Conservation (phyloP, 345 rosid species). For the Aquilaria malaccensis region DNA sequence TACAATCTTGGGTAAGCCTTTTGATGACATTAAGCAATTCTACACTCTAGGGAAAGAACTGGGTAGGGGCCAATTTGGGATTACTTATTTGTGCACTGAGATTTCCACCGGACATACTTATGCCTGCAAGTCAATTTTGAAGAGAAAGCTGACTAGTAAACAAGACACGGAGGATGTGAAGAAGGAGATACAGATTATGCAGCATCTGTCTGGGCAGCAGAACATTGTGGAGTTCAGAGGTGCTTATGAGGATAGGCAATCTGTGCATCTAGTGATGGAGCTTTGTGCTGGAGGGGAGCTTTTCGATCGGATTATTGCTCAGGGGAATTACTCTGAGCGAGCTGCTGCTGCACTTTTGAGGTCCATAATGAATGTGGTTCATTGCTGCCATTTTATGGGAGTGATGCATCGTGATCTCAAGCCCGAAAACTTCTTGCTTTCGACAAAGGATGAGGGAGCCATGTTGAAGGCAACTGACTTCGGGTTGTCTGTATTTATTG, state of each 20-base stretch:
- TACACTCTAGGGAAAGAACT: constrained; percentile 59
- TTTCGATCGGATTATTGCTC: constrained; percentile 67
- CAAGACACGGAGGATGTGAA: constrained; percentile 66
- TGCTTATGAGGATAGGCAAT: constrained; percentile 68
- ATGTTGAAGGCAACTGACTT: constrained; percentile 82
- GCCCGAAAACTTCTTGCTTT: constrained; percentile 86
- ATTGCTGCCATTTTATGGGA: constrained; percentile 85
- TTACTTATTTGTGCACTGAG: constrained; percentile 70
- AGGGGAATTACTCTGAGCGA: constrained; percentile 70
- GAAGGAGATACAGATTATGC: constrained; percentile 78
- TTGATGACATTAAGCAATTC: constrained; percentile 51
- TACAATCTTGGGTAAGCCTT: constrained; percentile 57
- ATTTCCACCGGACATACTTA: constrained; percentile 52
- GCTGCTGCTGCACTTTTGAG: constrained; percentile 65
- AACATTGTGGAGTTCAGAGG: constrained; percentile 75
- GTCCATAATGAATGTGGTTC: constrained; percentile 66
- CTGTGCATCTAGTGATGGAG: constrained; percentile 87
- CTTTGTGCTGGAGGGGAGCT: constrained; percentile 91
- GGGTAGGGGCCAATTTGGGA: constrained; percentile 86
- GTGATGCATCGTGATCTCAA: constrained; percentile 83
- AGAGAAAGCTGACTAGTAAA: constrained; percentile 55
- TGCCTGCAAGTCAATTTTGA: constrained; percentile 80
- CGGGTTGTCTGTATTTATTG: constrained; percentile 76
- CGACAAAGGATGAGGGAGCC: constrained; percentile 53
- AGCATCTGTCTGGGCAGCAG: constrained; percentile 76